Conservation (phyloP, 805 yeast genomes). For the Nakazawaea ishiwadae region DNA sequence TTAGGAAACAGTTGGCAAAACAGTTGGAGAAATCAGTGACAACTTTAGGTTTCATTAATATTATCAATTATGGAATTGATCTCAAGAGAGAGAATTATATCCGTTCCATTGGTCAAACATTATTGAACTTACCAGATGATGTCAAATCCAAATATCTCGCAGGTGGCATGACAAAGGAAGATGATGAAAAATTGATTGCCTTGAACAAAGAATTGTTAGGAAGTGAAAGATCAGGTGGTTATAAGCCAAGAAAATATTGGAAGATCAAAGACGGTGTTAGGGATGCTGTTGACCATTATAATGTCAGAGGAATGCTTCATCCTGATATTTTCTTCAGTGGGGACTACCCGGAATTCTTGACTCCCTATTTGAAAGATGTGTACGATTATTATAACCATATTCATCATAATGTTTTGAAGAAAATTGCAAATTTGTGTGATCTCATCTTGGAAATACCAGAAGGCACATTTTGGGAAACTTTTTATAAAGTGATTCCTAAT, state of each 20-base stretch:
- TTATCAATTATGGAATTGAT: conserved; percentile 35
- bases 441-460: conserved; percentile 42
- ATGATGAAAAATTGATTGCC: conserved; percentile 6
- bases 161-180: conserved; percentile 26
- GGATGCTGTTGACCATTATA: conserved; percentile 41
- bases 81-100: conserved; percentile 27
- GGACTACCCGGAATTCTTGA: conserved; percentile 35
- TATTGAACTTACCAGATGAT: conserved; percentile 35
- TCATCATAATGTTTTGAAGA: conserved; percentile 33
- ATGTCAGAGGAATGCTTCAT: conserved; percentile 35
- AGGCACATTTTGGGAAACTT: conserved; percentile 33
- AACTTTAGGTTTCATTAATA: conserved; percentile 39
- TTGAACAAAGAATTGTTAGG: conserved; percentile 26
- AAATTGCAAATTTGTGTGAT: conserved; percentile 36
- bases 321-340: conserved; percentile 21
- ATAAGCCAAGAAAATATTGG: conserved; percentile 47
- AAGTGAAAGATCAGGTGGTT: conserved; percentile 43
- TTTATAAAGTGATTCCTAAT: conserved; percentile 29
- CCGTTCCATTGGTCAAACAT: conserved; percentile 34
- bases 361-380: conserved; percentile 34
- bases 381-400: conserved; percentile 31
- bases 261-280: conserved; percentile 36
- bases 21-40: conserved; percentile 35
- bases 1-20: conserved; percentile 29
- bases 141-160: conserved; percentile 32